Conservation (phyloP, 345 rosid genomes). For the Pelargonium nanum region DNA sequence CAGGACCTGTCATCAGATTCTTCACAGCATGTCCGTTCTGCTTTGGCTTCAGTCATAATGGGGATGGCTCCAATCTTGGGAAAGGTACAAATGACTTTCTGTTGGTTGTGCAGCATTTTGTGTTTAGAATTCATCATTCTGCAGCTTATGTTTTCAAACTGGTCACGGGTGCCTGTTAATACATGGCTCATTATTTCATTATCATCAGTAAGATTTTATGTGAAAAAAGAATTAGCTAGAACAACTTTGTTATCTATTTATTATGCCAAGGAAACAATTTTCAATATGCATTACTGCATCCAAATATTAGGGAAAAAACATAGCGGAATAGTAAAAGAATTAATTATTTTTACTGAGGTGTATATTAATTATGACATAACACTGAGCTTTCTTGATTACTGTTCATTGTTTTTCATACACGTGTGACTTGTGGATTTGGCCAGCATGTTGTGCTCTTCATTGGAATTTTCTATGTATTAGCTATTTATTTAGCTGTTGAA, state of each 20-base stretch:
- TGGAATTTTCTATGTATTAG: neutral
- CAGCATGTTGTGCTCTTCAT: neutral
- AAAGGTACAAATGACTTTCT: conserved; percentile 19
- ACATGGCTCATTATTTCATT: too few relatives aligned
- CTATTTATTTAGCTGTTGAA: neutral
- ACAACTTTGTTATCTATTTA: neutral
- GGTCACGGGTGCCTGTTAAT: neutral
- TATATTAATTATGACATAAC: too few relatives aligned
- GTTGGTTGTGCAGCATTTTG: neutral
- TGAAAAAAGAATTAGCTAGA: neutral
- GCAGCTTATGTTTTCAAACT: neutral
- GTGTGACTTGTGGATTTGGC: neutral
- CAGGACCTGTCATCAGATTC: conserved; percentile 94
- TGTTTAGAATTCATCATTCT: neutral
- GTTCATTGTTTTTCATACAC: neutral
- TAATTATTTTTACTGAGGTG: too few relatives aligned
- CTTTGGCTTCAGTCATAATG: conserved; percentile 96
- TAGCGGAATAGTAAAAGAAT: too few relatives aligned
- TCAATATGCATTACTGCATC: neutral
- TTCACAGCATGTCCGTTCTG: conserved; percentile 96
- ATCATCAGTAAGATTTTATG: too few relatives aligned
- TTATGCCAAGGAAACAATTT: neutral
- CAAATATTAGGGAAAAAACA: too few relatives aligned
- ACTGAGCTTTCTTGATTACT: neutral
- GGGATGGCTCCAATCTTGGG: conserved; percentile 95